Base-by-base conservation (phyloP, 768 basidiomycete genomes). In the Xanthoconium purpureum region DNA sequence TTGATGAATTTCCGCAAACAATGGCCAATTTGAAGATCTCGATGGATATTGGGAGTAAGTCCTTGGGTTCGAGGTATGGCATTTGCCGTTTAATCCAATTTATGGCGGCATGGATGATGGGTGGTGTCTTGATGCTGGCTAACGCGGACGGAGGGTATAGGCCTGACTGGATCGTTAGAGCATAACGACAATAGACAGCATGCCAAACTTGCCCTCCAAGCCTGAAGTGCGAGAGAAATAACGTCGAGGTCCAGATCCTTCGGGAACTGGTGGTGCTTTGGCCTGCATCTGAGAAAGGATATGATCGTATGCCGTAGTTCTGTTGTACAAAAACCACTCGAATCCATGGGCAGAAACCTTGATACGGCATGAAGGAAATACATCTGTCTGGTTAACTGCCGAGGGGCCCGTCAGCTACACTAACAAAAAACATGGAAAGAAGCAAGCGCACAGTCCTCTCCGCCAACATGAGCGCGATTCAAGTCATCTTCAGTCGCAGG, bases 301-400 rank as follows among this genome's bases (percentile, higher is more conserved):
- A 51, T 84, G 80, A 66, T 98, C 94, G 72, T 88, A 98, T 5
- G 93, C 86, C 5, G 91, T 83, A 4, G 92, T 95, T 47, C 85
- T 79, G 73, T 98, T 98, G 73, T 91, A 97, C 40, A 98, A 64
- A 69, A 92, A 92, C 87, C 91, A 94, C 70, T 98, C 94, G 43
- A 94, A 78, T 17, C 96, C 96, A 62, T 95, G 84, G 4, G 91
- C 63, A 8, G 85, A 85, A 30, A 94, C 67, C 52, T 90, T 86
- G 32, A 98, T 83, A 38, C 96, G 87, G 64, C 93, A 96, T 14
- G 88, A 83, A 55, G 82, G 77, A 24, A 80, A 66, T 14, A 68
- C 63, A 14, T 67, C 56, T 1, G 69, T 63, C 44, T 67, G 66
- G 61, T 77, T 74, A 40, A 70, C 77, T 79, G 55, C 15, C 47